Conservation (phyloP, 495 filamentous ascomycete genomes). For the Penicillium pancosmium region DNA sequence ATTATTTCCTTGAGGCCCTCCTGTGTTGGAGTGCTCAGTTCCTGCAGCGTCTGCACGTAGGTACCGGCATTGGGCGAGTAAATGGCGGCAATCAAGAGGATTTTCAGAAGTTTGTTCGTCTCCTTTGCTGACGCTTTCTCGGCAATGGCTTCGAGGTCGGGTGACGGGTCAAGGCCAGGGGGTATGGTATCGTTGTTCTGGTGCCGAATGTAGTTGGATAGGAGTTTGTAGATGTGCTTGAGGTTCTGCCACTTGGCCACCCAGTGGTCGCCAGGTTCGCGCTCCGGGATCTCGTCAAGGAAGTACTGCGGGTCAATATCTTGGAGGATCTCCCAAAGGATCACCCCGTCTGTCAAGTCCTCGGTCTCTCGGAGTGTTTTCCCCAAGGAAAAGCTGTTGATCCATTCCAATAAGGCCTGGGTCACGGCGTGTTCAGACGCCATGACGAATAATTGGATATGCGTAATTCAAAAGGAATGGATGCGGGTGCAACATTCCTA, state of each 20-base stretch:
- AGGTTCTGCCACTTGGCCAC: conserved; percentile 60
- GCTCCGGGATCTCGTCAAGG: conserved; percentile 60
- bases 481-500: conserved; percentile 24
- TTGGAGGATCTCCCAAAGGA: conserved; percentile 70
- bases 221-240: conserved; percentile 67
- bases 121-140: conserved; percentile 45
- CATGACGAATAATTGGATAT: conserved; percentile 32
- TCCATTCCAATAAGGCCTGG: conserved; percentile 61
- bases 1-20: conserved; percentile 53
- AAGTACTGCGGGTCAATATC: conserved; percentile 73
- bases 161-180: conserved; percentile 49
- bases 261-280: conserved; percentile 53
- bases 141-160: conserved; percentile 64
- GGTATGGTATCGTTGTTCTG: conserved; percentile 53
- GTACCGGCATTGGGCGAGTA: conserved; percentile 55
- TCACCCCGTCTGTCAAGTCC: conserved; percentile 74
- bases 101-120: conserved; percentile 60
- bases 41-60: conserved; percentile 57
- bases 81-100: conserved; percentile 65
- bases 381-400: conserved; percentile 55
- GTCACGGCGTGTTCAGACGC: conserved; percentile 48
- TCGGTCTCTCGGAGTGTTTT: conserved; percentile 51
- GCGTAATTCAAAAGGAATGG: conserved; percentile 16
- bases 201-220: conserved; percentile 66
- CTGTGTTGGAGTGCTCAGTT: conserved; percentile 48